Conservation (phyloP, 208 protist species). For the Trypanosoma platydactyli region DNA sequence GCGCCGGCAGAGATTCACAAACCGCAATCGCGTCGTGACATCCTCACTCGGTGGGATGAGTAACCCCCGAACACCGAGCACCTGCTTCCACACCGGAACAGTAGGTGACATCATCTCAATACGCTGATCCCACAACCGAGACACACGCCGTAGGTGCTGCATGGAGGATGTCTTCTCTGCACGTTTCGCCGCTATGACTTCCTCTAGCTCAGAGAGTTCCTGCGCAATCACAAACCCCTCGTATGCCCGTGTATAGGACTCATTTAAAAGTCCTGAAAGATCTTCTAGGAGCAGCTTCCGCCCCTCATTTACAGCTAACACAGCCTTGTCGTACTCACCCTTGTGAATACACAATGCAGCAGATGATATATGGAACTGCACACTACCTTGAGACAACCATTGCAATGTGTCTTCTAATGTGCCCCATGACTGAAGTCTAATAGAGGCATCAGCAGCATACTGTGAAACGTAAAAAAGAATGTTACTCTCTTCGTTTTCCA, state of each 20-base stretch:
- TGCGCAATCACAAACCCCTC: constrained; percentile 94
- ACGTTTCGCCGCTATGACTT: constrained; percentile 93
- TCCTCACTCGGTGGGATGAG: constrained; percentile 93
- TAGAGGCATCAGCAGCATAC: constrained; percentile 84
- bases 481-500: constrained; percentile 47
- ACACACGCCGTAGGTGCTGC: constrained; percentile 79
- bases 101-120: constrained; percentile 92
- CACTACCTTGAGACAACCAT: constrained; percentile 60
- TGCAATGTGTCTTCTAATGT: constrained; percentile 49
- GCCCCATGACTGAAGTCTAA: constrained; percentile 77
- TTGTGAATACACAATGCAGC: constrained; percentile 60
- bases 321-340: constrained; percentile 57
- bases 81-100: constrained; percentile 95
- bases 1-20: constrained; percentile 93
- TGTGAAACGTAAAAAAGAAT: constrained; percentile 72
- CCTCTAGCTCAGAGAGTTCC: constrained; percentile 98
- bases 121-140: constrained; percentile 90
- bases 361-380: constrained; percentile 63
- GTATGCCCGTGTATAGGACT: constrained; percentile 93
- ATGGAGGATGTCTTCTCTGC: constrained; percentile 52
- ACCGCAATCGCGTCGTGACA: constrained; percentile 96
- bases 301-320: constrained; percentile 48
- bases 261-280: constrained; percentile 72
- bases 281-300: constrained; percentile 72
- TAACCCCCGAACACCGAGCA: constrained; percentile 94